These are phyloP conservation scores for Asterophora parasitica DNA, from an alignment of 768 basidiomycete genomes.

Conservation along the genomic window DNA sequence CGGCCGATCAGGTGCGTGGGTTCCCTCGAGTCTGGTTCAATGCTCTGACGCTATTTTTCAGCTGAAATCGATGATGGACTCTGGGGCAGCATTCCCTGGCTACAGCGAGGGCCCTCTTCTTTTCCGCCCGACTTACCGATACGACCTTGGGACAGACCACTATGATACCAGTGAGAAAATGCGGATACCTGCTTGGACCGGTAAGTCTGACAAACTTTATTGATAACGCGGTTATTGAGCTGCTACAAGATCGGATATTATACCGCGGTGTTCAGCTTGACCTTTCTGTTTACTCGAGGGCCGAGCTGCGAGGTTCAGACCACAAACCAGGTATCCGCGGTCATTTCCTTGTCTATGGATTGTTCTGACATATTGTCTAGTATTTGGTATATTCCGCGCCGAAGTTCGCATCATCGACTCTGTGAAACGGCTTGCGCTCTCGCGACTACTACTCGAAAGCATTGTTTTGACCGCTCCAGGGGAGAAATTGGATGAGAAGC, in stretches of 20 bases:
- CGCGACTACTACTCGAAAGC: slow-evolving; percentile 61
- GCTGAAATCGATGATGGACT: slow-evolving; percentile 71
- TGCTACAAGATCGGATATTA: slow-evolving; percentile 76
- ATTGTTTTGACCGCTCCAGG: slow-evolving; percentile 59
- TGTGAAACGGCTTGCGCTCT: slow-evolving; percentile 65
- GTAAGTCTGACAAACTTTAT: slow-evolving; percentile 35
- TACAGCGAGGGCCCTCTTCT: slow-evolving; percentile 86
- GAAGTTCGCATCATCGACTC: slow-evolving; percentile 77
- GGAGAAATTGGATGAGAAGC: slow-evolving; percentile 67
- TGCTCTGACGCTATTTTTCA: slow-evolving; percentile 24
- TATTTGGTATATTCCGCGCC: slow-evolving; percentile 79
- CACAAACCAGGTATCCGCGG: slow-evolving; percentile 74
- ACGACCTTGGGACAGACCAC: slow-evolving; percentile 72
- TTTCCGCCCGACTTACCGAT: slow-evolving; percentile 96
- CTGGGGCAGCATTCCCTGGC: slow-evolving; percentile 69
- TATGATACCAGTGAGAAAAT: slow-evolving; percentile 97
- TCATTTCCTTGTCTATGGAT: background rate
- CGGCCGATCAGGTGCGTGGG: slow-evolving; percentile 75
- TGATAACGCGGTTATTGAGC: slow-evolving; percentile 5
- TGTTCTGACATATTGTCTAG: slow-evolving; percentile 33
- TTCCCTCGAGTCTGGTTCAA: background rate
- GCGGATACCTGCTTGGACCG: slow-evolving; percentile 97
- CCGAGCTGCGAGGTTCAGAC: slow-evolving; percentile 88
- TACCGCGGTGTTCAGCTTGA: slow-evolving; percentile 73
- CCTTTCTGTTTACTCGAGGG: slow-evolving; percentile 73